A percentile compares a stretch with the other conserved stretches of the same genome.
phyloP scores from a whole-genome alignment of 306 rosid genomes.

The Begonia loranthoides region DNA sequence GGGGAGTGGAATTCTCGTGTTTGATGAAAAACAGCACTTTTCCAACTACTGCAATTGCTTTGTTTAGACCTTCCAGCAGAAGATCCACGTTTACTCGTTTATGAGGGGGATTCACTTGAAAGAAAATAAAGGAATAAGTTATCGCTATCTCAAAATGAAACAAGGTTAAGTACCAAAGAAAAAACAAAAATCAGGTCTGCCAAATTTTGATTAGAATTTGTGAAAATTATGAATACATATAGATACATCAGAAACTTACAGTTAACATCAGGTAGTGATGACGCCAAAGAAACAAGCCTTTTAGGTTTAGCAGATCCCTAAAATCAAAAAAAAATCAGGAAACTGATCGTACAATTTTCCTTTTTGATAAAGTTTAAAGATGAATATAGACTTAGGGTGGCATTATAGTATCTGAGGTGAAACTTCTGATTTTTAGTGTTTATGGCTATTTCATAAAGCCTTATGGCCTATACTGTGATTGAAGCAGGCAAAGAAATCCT shows the following conservation, averaged over 20 bases:
- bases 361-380: background rate
- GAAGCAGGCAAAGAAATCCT: background rate
- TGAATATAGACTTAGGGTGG: background rate
- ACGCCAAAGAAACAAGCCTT: constrained; percentile 39
- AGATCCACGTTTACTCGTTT: constrained; percentile 41
- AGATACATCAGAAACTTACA: constrained; percentile 32
- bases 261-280: constrained; percentile 40
- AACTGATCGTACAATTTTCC: constrained; percentile 1
- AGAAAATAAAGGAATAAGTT: constrained; percentile 20
- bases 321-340: constrained; percentile 15
- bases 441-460: background rate
- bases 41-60: constrained; percentile 54
- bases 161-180: background rate
- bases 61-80: constrained; percentile 71
- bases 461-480: background rate
- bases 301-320: constrained; percentile 65
- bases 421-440: background rate
- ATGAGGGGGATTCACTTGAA: constrained; percentile 42
- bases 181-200: no score
- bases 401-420: background rate
- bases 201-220: no score
- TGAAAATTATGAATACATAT: background rate
- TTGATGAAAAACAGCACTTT: constrained; percentile 66
- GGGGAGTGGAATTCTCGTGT: constrained; percentile 59
- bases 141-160: background rate